These are phyloP conservation scores for Rhizopogon sp. DNA, from an alignment of 768 basidiomycete species.

Conservation along the genomic window DNA sequence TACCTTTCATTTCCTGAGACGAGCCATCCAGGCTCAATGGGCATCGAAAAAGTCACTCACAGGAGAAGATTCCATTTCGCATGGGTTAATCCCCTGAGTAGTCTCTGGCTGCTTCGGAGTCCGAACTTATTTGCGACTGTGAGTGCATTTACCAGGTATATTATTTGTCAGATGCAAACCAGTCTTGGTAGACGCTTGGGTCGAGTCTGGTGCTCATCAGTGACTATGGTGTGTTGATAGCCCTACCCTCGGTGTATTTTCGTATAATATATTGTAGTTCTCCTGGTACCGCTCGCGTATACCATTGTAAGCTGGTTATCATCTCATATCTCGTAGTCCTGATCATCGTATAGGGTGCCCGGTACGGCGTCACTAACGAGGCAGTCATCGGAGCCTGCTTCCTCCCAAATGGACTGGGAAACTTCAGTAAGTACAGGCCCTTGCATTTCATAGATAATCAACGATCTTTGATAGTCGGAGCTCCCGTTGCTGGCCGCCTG, in stretches of 20 bases:
- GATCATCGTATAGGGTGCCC: slow-evolving; percentile 21
- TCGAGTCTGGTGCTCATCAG: slow-evolving; percentile 16
- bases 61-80: slow-evolving; percentile 24
- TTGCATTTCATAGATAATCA: neutral
- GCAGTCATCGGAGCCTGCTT: slow-evolving; percentile 32
- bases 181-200: slow-evolving; percentile 37
- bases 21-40: slow-evolving; percentile 50
- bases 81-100: slow-evolving; percentile 48
- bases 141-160: slow-evolving; percentile 12
- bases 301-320: slow-evolving; percentile 20
- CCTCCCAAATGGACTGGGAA: slow-evolving; percentile 30
- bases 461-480: slow-evolving; percentile 41
- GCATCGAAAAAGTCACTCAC: slow-evolving; percentile 47
- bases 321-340: neutral
- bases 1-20: slow-evolving; percentile 51
- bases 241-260: neutral
- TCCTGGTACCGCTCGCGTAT: too few relatives aligned
- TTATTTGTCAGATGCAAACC: neutral
- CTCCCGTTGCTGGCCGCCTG: slow-evolving; percentile 48
- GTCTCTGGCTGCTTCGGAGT: slow-evolving; percentile 43
- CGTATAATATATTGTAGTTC: too few relatives aligned
- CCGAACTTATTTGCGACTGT: slow-evolving; percentile 51
- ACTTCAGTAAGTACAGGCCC: slow-evolving; percentile 21
- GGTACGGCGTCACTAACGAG: slow-evolving; percentile 31
- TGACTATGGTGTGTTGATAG: slow-evolving; percentile 22